Percentiles rank a stretch among this genome's conserved stretches.
These are phyloP conservation scores for Epichloe typhina DNA, from an alignment of 2,329 filamentous ascomycete species.

Conservation along the genomic window DNA sequence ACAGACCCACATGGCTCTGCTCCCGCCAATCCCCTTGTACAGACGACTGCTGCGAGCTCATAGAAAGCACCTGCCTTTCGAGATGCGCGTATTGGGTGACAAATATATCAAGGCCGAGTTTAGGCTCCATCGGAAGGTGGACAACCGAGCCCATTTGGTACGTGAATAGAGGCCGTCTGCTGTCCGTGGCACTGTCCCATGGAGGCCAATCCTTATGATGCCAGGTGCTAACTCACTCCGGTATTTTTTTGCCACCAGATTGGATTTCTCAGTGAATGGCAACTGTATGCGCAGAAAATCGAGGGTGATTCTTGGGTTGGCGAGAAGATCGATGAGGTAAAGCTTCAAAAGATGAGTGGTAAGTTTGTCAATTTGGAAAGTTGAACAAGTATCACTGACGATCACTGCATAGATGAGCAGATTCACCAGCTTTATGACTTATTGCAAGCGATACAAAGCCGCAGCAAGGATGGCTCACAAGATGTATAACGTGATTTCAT, in stretches of 20 bases:
- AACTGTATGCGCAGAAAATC: constrained; percentile 82
- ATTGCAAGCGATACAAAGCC: constrained; percentile 62
- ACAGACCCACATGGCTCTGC: constrained; percentile 46
- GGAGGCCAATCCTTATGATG: too few relatives aligned
- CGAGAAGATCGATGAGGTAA: constrained; percentile 68
- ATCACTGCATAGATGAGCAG: constrained; percentile 59
- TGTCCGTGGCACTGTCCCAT: too few relatives aligned
- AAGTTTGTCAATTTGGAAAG: constrained; percentile 19
- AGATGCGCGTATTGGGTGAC: constrained; percentile 75
- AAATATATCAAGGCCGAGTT: constrained; percentile 92
- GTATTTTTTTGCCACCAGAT: constrained; percentile 40
- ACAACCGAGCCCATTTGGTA: constrained; percentile 88
- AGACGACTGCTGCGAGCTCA: constrained; percentile 77
- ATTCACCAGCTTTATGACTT: constrained; percentile 87
- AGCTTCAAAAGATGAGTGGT: constrained; percentile 93
- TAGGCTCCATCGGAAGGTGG: constrained; percentile 64
- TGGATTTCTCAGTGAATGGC: constrained; percentile 93
- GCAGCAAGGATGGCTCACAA: constrained; percentile 14
- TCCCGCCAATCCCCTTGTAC: constrained; percentile 84
- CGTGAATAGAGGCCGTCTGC: constrained; percentile 12
- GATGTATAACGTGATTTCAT: constrained; percentile 10
- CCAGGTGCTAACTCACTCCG: neutral
- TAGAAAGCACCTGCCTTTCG: constrained; percentile 58
- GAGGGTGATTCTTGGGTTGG: constrained; percentile 80
- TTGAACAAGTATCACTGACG: neutral